Conservation (phyloP, 2,329 filamentous ascomycete genomes). For the Alternaria dauci region DNA sequence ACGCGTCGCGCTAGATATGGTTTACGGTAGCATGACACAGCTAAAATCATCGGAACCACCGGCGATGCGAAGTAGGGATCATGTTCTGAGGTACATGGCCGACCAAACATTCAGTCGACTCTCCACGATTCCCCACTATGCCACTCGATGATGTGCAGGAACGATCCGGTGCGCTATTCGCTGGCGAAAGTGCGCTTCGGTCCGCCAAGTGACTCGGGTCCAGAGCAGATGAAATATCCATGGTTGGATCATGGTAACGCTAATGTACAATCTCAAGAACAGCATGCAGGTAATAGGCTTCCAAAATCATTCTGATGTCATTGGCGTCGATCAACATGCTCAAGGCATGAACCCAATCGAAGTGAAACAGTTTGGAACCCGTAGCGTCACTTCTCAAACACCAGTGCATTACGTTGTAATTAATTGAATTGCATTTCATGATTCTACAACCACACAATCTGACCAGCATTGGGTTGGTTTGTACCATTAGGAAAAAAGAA, state of each 20-base stretch:
- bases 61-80: not conserved
- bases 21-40: not conserved
- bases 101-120: not conserved
- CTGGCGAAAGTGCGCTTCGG: constrained; percentile 1
- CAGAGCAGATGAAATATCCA: not conserved
- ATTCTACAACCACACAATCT: constrained; percentile 28
- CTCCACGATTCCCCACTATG: not conserved
- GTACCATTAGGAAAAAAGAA: constrained; percentile 8
- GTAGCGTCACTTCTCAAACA: not conserved
- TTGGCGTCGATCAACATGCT: not conserved
- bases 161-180: not conserved
- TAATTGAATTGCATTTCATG: constrained; percentile 26
- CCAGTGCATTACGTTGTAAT: not conserved
- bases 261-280: not conserved
- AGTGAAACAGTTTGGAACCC: not conserved
- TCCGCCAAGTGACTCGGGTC: constrained; percentile 1
- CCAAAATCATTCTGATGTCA: not conserved
- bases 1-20: not conserved
- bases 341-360: not conserved
- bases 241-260: not conserved
- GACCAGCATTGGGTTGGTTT: constrained; percentile 17
- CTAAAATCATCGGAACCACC: not conserved
- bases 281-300: not conserved
- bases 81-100: not conserved
- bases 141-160: not conserved